Evolutionary conservation across 1,284 basidiomycete genomes (phyloP), one percentile per base, ranked within the genome.

Genomic region (Ustilago curta): DNA sequence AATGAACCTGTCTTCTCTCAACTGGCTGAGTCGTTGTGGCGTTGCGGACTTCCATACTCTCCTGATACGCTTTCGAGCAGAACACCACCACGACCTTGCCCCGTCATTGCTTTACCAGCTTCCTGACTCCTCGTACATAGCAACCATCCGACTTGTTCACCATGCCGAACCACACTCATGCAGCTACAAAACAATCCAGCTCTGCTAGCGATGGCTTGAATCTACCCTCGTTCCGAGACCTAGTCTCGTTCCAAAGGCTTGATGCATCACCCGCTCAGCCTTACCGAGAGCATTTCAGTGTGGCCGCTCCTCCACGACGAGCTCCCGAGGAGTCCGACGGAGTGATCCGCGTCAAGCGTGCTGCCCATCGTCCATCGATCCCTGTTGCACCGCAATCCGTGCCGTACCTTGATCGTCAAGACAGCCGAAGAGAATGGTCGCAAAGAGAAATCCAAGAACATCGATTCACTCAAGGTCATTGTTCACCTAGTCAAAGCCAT

Each of bases 201-300:
- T 11, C 5, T 5, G 19, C 31, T 21, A 31, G 43, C 14, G 25
- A 52, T 21, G 49, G 42, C 19, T 32, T 43, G 25, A 61, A 57
- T 8, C 23, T 70, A 11, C 68, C 68, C 2, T 65, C 68, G 7
- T 70, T 70, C 45, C 39, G 43, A 19, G 68, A 70, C 18, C 31
- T 70, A 6, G 49, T 70, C 6, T 44, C 54, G 14, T 59, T 63
- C 25, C 51, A 49, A n/a, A 50, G 48, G n/a, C 25, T 42, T 16
- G 31, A 37, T 23, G 27, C 31, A 6, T 40, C 29, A 2, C 29
- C 40, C 6, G n/a, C 27, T 42, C 51, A 40, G 7, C 11, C 25
- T 29, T 40, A 18, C n/a, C 54, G 43, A 35, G 23, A 51, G 3
- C 14, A 44, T 27, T 29, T 16, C 31, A 18, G 7, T 8, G 18